Evolutionary conservation across 805 yeast species (phyloP), one percentile per base, ranked within the genome.

Genomic region (Kodamaea restingae): DNA sequence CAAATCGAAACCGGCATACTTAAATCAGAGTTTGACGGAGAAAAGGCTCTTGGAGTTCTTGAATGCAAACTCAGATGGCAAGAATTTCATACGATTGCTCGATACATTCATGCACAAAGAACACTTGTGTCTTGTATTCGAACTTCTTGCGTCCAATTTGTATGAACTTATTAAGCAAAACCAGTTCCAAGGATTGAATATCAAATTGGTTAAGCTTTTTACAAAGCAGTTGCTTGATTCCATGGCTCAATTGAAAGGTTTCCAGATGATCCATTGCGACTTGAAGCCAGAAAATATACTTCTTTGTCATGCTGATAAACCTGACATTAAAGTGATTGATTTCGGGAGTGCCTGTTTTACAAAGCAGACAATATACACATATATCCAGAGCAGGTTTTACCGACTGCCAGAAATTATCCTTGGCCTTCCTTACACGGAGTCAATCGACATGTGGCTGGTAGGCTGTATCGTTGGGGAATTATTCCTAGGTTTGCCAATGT

Each of bases 401-500:
- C 73, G 98, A 46, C 85, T 95, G 2, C 98, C 98, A 0, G 98
- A 91, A 59, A 95, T 91, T 15, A 78, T 93, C 2, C 64, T 91
- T 15, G 98, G 98, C 0, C 68, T 91, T 32, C 95, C 96, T 4
- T 91, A 93, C 55, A 84, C 96, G 1, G 78, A 95, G 7, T 80
- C 95, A 5, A 91, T 93, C 38, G 98, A 91, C 58, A 88, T 91
- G 80, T 93, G 99, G 99, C 91, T 98, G 0, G 66, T 90, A 32
- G 98, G 96, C 0, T 85, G 97, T 56, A 87, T 93, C 36, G 78
- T 88, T 24, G 95, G 93, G 1, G 99, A 93, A 60, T 65, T 91
- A 35, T 90, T 84, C 49, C 61, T 91, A 37, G 98, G 98, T 1
- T 70, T 91, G 40, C 98, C 98, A 1, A 71, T 91, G 49, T 88